phyloP scores from a whole-genome alignment of 1,284 basidiomycete genomes.

The Irpex sp. region DNA sequence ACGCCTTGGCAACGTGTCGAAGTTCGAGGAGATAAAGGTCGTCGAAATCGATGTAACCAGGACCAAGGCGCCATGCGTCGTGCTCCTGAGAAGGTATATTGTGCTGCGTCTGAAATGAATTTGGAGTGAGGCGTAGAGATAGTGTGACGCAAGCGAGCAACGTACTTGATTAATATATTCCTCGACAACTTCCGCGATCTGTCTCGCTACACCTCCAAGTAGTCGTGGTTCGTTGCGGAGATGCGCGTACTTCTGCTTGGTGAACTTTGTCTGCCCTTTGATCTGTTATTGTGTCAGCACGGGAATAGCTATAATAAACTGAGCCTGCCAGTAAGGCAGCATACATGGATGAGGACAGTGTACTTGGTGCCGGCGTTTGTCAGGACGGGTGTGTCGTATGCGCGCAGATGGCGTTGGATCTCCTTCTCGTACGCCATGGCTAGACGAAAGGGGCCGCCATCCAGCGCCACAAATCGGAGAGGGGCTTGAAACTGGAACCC shows the following conservation, averaged over 20 bases:
- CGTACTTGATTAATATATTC: not conserved
- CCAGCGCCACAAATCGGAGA: not conserved
- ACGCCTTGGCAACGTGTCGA: conserved; percentile 2
- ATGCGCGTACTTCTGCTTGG: not conserved
- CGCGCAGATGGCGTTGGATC: not conserved
- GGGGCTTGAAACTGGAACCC: not conserved
- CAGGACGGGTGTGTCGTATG: not conserved
- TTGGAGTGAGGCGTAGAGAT: no score
- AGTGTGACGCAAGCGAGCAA: no score
- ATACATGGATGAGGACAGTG: not conserved
- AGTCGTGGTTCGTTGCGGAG: no score
- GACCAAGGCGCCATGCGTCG: conserved; percentile 2
- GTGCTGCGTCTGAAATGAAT: no score
- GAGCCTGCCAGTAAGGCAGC: no score
- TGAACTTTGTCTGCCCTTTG: not conserved
- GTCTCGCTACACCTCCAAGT: not conserved
- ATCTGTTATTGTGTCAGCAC: not conserved
- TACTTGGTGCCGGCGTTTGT: not conserved
- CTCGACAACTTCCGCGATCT: not conserved
- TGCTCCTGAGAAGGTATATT: not conserved
- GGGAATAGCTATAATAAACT: no score
- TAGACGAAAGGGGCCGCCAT: not conserved
- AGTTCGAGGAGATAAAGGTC: conserved; percentile 13
- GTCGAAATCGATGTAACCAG: conserved; percentile 3
- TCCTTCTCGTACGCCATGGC: not conserved